Evolutionary conservation across 169 alveolate genomes (phyloP).

Genomic region (Cryptosporidium sp.): DNA sequence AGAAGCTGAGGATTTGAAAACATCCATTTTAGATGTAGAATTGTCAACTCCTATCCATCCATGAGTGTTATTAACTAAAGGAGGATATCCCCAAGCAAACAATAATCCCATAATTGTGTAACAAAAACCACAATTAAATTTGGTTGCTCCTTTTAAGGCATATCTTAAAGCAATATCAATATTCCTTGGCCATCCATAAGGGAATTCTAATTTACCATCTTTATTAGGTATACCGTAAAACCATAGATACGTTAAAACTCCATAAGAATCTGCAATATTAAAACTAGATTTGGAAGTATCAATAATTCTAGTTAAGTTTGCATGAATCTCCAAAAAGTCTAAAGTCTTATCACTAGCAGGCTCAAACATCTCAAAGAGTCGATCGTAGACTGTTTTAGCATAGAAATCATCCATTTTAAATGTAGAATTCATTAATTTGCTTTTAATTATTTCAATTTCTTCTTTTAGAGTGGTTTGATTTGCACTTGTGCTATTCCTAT

Average conservation of each 20-base stretch:
- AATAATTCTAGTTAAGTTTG: constrained; percentile 19
- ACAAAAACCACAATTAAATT: constrained; percentile 84
- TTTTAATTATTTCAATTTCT: constrained; percentile 9
- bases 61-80: constrained; percentile 80
- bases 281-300: constrained; percentile 16
- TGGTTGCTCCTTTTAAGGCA: constrained; percentile 82
- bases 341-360: constrained; percentile 48
- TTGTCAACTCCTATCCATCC: constrained; percentile 62
- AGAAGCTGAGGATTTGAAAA: neutral
- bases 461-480: neutral
- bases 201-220: constrained; percentile 83
- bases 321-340: constrained; percentile 31
- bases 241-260: constrained; percentile 85
- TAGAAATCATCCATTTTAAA: constrained; percentile 28
- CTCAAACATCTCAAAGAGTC: constrained; percentile 48
- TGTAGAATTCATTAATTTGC: neutral
- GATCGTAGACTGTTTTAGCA: constrained; percentile 22
- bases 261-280: constrained; percentile 55
- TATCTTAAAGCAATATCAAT: constrained; percentile 79
- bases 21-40: neutral
- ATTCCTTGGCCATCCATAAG: constrained; percentile 88
- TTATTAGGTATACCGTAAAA: constrained; percentile 83
- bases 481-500: no score
- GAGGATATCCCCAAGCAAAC: constrained; percentile 87
- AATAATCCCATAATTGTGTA: constrained; percentile 83